Base-by-base conservation (phyloP, 2,329 filamentous ascomycete species). In the Colletotrichum camelliae region DNA sequence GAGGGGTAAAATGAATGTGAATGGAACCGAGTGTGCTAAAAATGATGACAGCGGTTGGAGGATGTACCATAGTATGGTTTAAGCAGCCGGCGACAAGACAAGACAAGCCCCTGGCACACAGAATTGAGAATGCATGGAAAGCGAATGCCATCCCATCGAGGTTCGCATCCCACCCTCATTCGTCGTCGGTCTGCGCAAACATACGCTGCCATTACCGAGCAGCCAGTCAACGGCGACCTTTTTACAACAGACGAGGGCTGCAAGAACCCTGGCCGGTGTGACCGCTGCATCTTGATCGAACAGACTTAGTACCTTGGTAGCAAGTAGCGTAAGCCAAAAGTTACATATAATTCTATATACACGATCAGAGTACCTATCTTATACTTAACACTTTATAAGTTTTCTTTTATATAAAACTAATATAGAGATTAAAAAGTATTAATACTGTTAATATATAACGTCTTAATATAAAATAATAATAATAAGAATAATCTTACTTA, bases 1-100 rank as follows among this genome's bases (percentile, higher is more conserved):
- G 62, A 72, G 73, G 69, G 73, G 68, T 72, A 72, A 64, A 64
- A 35, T n/a, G 55, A 64, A 35, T n/a, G 55, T 18, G 37, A 52
- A 52, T 24, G 43, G n/a, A 52, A 52, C 43, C 43, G 43, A 52
- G n/a, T 52, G 43, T 52, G 43, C n/a, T 52, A 52, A 21, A 21
- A 52, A 35, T 52, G 37, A 68, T 55, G 65, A 39, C 61, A 27
- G 61, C 61, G 72, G 10, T n/a, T 74, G 21, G 60, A 66, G 21
- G 13, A 37, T 52, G 43, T 52, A 21, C n/a, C 39, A 12, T n/a
- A n/a, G 43, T 9, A 52, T 52, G 43, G n/a, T 21, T 52, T 52
- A 7, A 52, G 43, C 43, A 21, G 43, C 43, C 43, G 18, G 52
- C 13, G 29, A 52, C 29, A 37, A 31, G 18, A 48, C 52, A 33